Percentiles rank a stretch among this genome's conserved stretches.
Conservation (phyloP, 1,139 yeast genomes). For the Taphrina communis region DNA sequence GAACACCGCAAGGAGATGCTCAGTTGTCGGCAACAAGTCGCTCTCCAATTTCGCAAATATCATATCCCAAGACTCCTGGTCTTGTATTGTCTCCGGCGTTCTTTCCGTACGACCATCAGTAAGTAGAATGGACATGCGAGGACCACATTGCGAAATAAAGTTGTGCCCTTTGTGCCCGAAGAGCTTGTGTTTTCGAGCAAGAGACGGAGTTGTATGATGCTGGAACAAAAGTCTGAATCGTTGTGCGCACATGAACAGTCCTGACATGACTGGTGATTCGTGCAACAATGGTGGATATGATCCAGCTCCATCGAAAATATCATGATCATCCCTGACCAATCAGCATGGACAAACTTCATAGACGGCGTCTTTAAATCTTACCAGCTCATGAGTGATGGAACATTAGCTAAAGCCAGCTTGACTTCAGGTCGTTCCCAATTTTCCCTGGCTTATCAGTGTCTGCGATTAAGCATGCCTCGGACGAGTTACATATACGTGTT, state of each 20-base stretch:
- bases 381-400: constrained; percentile 37
- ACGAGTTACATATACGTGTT: constrained; percentile 7
- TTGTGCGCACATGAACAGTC: constrained; percentile 78
- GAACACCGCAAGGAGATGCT: constrained; percentile 38
- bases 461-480: background rate
- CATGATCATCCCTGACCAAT: constrained; percentile 20
- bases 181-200: constrained; percentile 44
- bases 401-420: constrained; percentile 36
- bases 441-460: constrained; percentile 2
- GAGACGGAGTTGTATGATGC: constrained; percentile 69
- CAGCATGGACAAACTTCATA: background rate
- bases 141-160: constrained; percentile 59
- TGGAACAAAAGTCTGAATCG: constrained; percentile 89
- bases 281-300: constrained; percentile 79
- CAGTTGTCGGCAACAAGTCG: constrained; percentile 19
- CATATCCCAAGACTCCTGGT: constrained; percentile 61
- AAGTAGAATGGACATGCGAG: constrained; percentile 72
- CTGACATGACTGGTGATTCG: constrained; percentile 68
- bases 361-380: background rate
- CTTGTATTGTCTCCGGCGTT: constrained; percentile 64
- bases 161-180: constrained; percentile 49
- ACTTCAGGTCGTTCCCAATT: constrained; percentile 40
- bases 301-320: constrained; percentile 90
- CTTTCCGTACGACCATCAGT: constrained; percentile 94
- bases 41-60: constrained; percentile 65